Evolutionary conservation across 306 rosid species (phyloP).

Genomic region (Geum urbanum): DNA sequence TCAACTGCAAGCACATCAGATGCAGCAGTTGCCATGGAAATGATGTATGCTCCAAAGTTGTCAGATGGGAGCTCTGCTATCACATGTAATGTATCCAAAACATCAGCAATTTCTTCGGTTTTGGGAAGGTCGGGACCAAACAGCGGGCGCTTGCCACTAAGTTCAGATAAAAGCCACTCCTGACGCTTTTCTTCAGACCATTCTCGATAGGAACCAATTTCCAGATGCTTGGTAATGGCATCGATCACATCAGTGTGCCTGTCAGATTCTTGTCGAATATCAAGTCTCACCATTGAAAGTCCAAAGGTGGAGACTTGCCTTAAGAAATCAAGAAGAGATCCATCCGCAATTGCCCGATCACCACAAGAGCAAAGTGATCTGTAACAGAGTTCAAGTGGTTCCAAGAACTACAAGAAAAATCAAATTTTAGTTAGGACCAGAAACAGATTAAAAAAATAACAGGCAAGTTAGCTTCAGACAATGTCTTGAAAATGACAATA

Average conservation of each 20-base stretch:
- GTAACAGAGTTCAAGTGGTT: constrained; percentile 90
- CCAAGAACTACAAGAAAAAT: constrained; percentile 65
- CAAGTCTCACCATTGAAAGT: constrained; percentile 85
- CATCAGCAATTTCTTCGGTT: constrained; percentile 90
- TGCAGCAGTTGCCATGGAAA: constrained; percentile 94
- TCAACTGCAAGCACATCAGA: constrained; percentile 96
- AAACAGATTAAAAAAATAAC: not conserved
- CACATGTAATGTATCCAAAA: constrained; percentile 79
- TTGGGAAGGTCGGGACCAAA: constrained; percentile 92
- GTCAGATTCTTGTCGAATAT: constrained; percentile 92
- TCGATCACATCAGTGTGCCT: constrained; percentile 91
- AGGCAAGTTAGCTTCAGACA: not conserved
- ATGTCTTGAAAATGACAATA: constrained; percentile 24
- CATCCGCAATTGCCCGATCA: constrained; percentile 86
- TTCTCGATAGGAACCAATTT: constrained; percentile 79
- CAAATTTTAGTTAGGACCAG: constrained; percentile 31
- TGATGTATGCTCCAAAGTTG: constrained; percentile 93
- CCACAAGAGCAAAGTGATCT: constrained; percentile 89
- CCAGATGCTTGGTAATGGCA: constrained; percentile 85
- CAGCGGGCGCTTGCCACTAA: constrained; percentile 81
- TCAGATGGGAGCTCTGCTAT: constrained; percentile 86
- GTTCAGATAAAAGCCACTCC: constrained; percentile 88
- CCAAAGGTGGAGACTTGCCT: constrained; percentile 99
- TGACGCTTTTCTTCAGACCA: constrained; percentile 92
- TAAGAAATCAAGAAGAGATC: constrained; percentile 92